Conservation (phyloP, 768 basidiomycete genomes). For the Antrodiella citrinella region DNA sequence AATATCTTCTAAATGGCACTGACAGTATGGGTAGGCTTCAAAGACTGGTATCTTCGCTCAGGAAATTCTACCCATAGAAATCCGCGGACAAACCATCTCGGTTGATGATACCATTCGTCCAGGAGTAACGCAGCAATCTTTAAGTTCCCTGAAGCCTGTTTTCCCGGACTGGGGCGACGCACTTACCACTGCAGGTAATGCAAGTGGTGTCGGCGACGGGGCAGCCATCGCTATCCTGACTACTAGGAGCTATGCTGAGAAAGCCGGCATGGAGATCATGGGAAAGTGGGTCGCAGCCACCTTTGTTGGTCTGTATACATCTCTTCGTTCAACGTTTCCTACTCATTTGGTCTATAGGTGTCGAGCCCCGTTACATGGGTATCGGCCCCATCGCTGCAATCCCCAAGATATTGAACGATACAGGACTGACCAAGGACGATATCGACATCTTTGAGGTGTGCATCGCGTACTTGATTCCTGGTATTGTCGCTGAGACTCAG, state of each 20-base stretch:
- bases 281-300: constrained; percentile 77
- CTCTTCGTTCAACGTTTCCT: too few relatives aligned
- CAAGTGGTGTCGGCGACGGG: constrained; percentile 88
- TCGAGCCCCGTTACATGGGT: constrained; percentile 74
- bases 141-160: constrained; percentile 75
- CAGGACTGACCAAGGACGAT: constrained; percentile 61
- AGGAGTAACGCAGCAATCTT: constrained; percentile 71
- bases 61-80: constrained; percentile 84
- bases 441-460: constrained; percentile 71
- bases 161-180: constrained; percentile 74
- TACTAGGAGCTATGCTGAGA: constrained; percentile 68
- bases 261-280: constrained; percentile 69
- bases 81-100: constrained; percentile 57
- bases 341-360: constrained; percentile 54
- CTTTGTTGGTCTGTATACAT: constrained; percentile 72
- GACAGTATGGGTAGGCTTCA: constrained; percentile 40
- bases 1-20: background rate
- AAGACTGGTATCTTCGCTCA: constrained; percentile 66
- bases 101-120: constrained; percentile 84
- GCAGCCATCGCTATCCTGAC: constrained; percentile 81
- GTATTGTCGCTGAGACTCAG: too few relatives aligned
- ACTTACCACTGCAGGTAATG: constrained; percentile 77
- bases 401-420: constrained; percentile 54
- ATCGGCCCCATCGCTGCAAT: constrained; percentile 67
- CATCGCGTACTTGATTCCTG: background rate